Base-by-base conservation (phyloP, 2,329 filamentous ascomycete species). In the Torrubiella hemipterigena region DNA sequence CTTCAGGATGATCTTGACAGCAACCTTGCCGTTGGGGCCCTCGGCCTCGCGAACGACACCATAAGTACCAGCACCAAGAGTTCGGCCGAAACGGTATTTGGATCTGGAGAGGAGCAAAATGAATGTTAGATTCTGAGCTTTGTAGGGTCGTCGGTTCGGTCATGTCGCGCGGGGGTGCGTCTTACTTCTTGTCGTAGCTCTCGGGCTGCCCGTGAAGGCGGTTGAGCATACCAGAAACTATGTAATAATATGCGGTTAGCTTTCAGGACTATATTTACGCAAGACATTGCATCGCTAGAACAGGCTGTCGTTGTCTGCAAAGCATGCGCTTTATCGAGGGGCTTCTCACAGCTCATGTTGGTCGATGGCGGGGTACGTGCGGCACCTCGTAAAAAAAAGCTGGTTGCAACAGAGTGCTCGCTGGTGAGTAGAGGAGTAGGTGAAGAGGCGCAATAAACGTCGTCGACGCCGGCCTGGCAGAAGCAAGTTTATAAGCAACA, bases 1-100 rank as follows among this genome's bases (percentile, higher is more conserved):
- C 73, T 98, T 98, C 50, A 96, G 67, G 57, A 98, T 98, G 55
- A 98, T 96, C 70, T 98, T 98, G 59, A 98, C 74, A 24, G 91
- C 91, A 38, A 93, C 87, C 67, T 94, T 73, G 55, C 85, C 84
- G 14, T 72, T 69, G 25, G 80, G 75, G 44, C 83, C 73, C 39
- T 95, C 86, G 38, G 91, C 91, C 61, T 98, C 91, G 47, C 91
- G 77, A 49, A 98, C 91, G 50, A 98, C 93, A 51, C 91, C 91
- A 68, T 98, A 98, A 48, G 91, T 98, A 47, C 91, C 91, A 39
- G 91, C 91, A 51, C 91, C 91, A 36, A 98, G 73, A 16, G 89
- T 96, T 55, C 81, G 77, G 48, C 91, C 91, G 58, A 98, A 94
- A 46, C 71, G 77, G 60, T 98, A 98, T 56, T 81, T 83, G 40